Percentiles rank a stretch among this genome's conserved stretches.
Evolutionary conservation across 331 rosid genomes (phyloP).

Genomic region (Telfairia occidentalis): DNA sequence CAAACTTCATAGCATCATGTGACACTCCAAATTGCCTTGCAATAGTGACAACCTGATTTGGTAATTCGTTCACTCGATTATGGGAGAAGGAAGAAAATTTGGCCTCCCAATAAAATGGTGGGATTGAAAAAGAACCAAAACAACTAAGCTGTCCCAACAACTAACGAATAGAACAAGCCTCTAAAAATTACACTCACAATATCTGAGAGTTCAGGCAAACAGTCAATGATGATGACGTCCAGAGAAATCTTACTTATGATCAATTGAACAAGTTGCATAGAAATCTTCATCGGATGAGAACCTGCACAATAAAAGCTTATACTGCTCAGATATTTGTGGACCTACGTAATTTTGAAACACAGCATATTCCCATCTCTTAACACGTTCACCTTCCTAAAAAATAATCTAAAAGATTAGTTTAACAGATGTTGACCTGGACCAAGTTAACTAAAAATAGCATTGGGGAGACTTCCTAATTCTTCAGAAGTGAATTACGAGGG

Average conservation of each 20-base stretch:
- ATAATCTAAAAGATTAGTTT: neutral
- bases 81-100: neutral
- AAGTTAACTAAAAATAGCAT: neutral
- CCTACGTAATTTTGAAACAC: constrained; percentile 11
- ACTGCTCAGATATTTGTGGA: neutral
- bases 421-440: neutral
- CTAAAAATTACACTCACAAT: constrained; percentile 43
- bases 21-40: constrained; percentile 64
- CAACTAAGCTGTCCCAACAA: neutral
- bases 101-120: neutral
- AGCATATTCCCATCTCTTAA: neutral
- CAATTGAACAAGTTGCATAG: constrained; percentile 51
- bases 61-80: constrained; percentile 8
- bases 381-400: neutral
- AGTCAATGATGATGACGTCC: constrained; percentile 29
- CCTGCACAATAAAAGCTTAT: constrained; percentile 26
- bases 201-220: constrained; percentile 44
- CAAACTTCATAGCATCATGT: constrained; percentile 65
- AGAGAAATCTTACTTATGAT: constrained; percentile 39
- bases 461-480: neutral
- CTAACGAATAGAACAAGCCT: constrained; percentile 3
- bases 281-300: constrained; percentile 50
- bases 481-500: neutral
- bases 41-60: constrained; percentile 40
- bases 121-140: neutral